These are phyloP conservation scores for Trichophyton simii DNA, from an alignment of 2,329 filamentous ascomycete genomes.

Conservation along the genomic window DNA sequence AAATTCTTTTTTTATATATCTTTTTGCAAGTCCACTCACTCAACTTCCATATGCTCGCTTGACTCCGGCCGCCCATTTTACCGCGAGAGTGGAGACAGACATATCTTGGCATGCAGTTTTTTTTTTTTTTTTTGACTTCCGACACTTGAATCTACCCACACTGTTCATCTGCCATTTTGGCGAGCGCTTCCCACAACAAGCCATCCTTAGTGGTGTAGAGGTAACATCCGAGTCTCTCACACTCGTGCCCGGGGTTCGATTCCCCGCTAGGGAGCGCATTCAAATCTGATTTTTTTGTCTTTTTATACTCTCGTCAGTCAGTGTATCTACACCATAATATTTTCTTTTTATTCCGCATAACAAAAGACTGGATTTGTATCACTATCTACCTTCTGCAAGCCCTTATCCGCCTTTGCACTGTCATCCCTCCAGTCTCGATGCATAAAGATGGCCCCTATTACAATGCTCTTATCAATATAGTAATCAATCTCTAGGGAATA, in stretches of 20 bases:
- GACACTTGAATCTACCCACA: neutral
- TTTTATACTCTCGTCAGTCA: neutral
- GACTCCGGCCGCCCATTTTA: neutral
- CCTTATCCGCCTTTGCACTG: too few relatives aligned
- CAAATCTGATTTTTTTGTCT: neutral
- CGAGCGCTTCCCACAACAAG: neutral
- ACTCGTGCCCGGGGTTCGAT: conserved; percentile 9
- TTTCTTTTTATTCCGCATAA: too few relatives aligned
- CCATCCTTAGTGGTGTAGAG: conserved; percentile 9
- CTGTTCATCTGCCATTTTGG: neutral
- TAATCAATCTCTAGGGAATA: too few relatives aligned
- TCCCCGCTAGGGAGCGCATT: conserved; percentile 3
- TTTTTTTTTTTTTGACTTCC: neutral
- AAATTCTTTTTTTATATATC: neutral
- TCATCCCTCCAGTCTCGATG: too few relatives aligned
- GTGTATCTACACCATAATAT: too few relatives aligned
- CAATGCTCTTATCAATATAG: too few relatives aligned
- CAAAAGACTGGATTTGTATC: too few relatives aligned
- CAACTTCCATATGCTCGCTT: neutral
- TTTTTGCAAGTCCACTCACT: neutral
- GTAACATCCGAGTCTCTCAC: conserved; percentile 10
- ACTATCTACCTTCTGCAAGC: too few relatives aligned
- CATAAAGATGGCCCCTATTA: too few relatives aligned
- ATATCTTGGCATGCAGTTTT: neutral
- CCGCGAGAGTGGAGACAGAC: neutral